A percentile compares a stretch with the other conserved stretches of the same genome.
These are phyloP conservation scores for Cladosporium halotolerans DNA, from an alignment of 2,329 filamentous ascomycete species.

Conservation along the genomic window DNA sequence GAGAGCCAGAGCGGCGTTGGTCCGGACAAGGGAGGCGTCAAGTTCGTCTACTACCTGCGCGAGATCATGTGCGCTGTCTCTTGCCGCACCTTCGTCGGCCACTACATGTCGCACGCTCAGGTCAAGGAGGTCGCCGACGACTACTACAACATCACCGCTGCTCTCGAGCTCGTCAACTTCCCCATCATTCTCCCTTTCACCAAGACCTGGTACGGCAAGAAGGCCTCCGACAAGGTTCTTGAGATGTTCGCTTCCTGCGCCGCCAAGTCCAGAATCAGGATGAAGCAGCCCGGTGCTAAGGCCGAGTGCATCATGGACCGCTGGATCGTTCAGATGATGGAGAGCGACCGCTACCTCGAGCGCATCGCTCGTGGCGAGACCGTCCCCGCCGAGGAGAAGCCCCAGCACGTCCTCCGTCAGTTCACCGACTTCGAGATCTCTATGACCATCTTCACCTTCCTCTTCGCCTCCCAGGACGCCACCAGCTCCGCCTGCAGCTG, in stretches of 20 bases:
- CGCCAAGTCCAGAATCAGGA: conserved; percentile 74
- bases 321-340: conserved; percentile 84
- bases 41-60: conserved; percentile 88
- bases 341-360: conserved; percentile 75
- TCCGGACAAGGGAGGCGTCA: conserved; percentile 59
- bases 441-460: conserved; percentile 90
- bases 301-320: conserved; percentile 91
- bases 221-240: conserved; percentile 86
- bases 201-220: conserved; percentile 96
- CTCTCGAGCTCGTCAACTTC: conserved; percentile 96
- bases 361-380: conserved; percentile 65
- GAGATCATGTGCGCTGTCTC: conserved; percentile 93
- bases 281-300: conserved; percentile 77
- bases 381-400: conserved; percentile 69
- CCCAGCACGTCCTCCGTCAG: conserved; percentile 70
- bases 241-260: conserved; percentile 85
- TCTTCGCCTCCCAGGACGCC: conserved; percentile 96
- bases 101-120: conserved; percentile 85
- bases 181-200: conserved; percentile 93
- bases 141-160: conserved; percentile 93
- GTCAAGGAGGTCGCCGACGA: conserved; percentile 94
- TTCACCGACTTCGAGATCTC: conserved; percentile 89
- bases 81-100: conserved; percentile 92
- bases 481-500: conserved; percentile 90
- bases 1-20: conserved; percentile 33